A percentile compares a stretch with the other conserved stretches of the same genome.
Conservation (phyloP, 2,329 filamentous ascomycete genomes). For the Colletotrichum sp. region DNA sequence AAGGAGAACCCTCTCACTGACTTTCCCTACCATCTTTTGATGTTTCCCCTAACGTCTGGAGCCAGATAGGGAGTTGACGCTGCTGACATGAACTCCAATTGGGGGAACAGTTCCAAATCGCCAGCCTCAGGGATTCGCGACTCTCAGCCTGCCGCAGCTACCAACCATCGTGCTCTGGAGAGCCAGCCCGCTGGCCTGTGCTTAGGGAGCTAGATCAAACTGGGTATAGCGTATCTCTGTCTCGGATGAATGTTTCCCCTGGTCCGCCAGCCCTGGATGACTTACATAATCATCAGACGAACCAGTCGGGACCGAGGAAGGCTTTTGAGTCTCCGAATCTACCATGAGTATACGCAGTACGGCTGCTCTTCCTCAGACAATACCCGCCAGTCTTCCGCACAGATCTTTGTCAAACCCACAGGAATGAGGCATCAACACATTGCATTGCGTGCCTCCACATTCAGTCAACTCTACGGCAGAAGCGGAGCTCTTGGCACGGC, state of each 20-base stretch:
- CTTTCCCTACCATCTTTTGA: slow-evolving; percentile 63
- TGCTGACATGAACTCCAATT: neutral
- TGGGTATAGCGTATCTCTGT: neutral
- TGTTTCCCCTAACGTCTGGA: slow-evolving; percentile 1
- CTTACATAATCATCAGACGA: neutral
- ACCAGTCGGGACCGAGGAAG: neutral
- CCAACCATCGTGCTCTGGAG: neutral
- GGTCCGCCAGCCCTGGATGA: rapidly evolving
- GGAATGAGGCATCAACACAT: neutral
- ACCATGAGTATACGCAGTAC: neutral
- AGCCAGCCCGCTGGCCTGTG: slow-evolving; percentile 6
- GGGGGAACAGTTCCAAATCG: neutral
- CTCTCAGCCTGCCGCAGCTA: slow-evolving; percentile 13
- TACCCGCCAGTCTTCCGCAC: neutral
- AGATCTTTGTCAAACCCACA: neutral
- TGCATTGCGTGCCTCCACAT: slow-evolving; percentile 2
- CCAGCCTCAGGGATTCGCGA: slow-evolving; percentile 7
- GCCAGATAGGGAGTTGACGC: neutral
- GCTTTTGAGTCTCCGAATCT: neutral
- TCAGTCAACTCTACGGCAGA: neutral
- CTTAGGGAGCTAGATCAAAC: neutral
- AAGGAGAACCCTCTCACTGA: slow-evolving; percentile 68
- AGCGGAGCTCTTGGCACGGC: neutral
- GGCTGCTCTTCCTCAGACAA: neutral
- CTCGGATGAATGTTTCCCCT: neutral